phyloP scores from a whole-genome alignment of 78 protist species.

The Dictyostelium intermedium region DNA sequence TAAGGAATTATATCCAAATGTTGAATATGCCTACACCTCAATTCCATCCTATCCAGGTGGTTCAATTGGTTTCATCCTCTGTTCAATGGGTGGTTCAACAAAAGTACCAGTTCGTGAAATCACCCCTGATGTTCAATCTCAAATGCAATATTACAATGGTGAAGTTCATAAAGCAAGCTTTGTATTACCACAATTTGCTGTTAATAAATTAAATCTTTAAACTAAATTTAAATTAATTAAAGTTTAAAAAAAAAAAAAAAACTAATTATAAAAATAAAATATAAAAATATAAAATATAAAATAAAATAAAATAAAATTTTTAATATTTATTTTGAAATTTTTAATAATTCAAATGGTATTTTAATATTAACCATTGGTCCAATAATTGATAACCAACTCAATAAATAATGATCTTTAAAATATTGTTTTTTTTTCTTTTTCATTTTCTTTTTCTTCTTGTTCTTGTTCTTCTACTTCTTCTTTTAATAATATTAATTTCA shows the following conservation, averaged over 20 bases:
- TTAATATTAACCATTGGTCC: constrained; percentile 48
- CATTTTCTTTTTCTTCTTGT: background rate
- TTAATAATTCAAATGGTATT: constrained; percentile 20
- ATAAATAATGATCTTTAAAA: constrained; percentile 9
- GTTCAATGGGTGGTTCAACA: constrained; percentile 2
- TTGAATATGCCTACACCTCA: constrained; percentile 87
- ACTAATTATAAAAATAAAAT: background rate
- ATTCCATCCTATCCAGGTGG: constrained; percentile 97
- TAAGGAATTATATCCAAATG: constrained; percentile 69
- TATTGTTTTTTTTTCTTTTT: background rate
- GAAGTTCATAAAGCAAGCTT: constrained; percentile 91
- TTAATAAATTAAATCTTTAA: constrained; percentile 13
- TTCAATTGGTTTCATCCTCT: constrained; percentile 90
- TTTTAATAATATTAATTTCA: constrained; percentile 31
- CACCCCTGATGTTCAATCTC: background rate
- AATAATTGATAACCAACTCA: constrained; percentile 68
- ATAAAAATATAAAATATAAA: background rate
- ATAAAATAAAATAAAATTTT: background rate
- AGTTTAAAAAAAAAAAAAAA: background rate
- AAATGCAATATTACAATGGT: constrained; percentile 91
- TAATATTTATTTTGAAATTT: background rate
- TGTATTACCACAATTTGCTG: constrained; percentile 93
- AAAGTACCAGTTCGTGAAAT: constrained; percentile 59
- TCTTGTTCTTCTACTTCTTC: background rate
- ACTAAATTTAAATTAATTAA: background rate